Conservation (phyloP, 1,284 basidiomycete genomes). For the Thelephora terrestris region DNA sequence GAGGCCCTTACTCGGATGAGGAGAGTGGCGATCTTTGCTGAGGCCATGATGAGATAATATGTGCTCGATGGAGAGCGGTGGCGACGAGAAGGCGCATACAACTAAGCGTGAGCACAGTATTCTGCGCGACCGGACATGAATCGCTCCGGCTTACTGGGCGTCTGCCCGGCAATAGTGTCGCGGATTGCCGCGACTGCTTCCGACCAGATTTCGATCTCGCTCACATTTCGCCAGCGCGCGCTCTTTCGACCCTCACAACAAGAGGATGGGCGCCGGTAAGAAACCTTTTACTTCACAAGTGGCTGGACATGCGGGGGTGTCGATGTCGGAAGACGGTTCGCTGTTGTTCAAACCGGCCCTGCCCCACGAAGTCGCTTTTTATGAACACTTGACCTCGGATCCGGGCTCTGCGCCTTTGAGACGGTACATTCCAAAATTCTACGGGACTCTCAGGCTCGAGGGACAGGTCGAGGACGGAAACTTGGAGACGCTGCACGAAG, state of each 20-base stretch:
- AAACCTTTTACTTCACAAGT: constrained; percentile 54
- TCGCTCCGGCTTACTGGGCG: too few species aligned
- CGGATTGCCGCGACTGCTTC: too few species aligned
- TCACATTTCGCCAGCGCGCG: too few species aligned
- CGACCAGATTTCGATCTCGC: too few species aligned
- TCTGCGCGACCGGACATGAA: too few species aligned
- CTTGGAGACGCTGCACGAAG: constrained; percentile 22
- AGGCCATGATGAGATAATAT: constrained; percentile 37
- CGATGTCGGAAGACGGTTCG: constrained; percentile 64
- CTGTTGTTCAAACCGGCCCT: constrained; percentile 81
- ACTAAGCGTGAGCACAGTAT: too few species aligned
- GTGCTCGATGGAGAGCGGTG: too few species aligned
- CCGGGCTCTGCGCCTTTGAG: constrained; percentile 34
- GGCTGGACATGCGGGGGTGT: constrained; percentile 79
- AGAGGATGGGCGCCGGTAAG: neutral
- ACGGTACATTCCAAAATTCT: constrained; percentile 61
- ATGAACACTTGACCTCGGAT: constrained; percentile 47
- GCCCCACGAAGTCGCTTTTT: constrained; percentile 72
- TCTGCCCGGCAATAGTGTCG: too few species aligned
- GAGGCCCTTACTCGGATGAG: constrained; percentile 47
- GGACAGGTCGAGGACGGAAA: constrained; percentile 7
- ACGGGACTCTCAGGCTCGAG: constrained; percentile 58
- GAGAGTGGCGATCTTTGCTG: constrained; percentile 57
- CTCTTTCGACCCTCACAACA: too few species aligned
- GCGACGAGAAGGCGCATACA: too few species aligned